These are phyloP conservation scores for Apophysomyces elegans DNA, from an alignment of 371 early-diverging fungal genomes.

Conservation along the genomic window DNA sequence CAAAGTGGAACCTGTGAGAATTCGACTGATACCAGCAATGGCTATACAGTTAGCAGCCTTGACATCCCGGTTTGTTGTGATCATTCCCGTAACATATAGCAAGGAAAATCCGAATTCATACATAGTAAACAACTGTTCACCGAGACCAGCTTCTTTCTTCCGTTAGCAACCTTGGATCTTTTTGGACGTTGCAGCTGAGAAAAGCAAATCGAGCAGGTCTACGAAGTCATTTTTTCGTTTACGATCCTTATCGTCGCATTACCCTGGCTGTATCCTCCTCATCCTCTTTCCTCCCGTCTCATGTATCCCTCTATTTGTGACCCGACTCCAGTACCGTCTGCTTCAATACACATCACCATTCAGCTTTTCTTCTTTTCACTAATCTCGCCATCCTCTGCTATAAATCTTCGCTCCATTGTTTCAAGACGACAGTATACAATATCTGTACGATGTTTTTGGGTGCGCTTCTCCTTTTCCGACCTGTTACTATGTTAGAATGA, in stretches of 20 bases:
- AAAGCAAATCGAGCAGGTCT: constrained; percentile 3
- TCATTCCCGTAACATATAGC: background rate
- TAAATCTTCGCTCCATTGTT: too few relatives aligned
- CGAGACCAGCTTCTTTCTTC: background rate
- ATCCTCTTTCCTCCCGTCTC: background rate
- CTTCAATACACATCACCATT: too few relatives aligned
- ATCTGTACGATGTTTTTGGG: too few relatives aligned
- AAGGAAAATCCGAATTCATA: background rate
- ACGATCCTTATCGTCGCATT: background rate
- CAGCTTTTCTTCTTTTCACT: too few relatives aligned
- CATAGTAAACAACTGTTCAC: background rate
- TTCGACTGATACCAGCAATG: background rate
- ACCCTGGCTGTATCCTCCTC: background rate
- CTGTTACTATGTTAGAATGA: background rate
- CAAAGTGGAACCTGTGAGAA: background rate
- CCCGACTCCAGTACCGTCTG: background rate
- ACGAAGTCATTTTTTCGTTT: background rate
- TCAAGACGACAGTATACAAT: too few relatives aligned
- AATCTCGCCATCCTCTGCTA: too few relatives aligned
- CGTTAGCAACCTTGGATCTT: background rate
- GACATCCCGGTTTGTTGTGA: constrained; percentile 4
- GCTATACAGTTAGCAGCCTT: constrained; percentile 11
- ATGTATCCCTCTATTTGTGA: background rate
- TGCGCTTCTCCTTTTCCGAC: background rate
- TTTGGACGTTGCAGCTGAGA: background rate